Evolutionary conservation across 805 yeast genomes (phyloP).

Genomic region (Candida peoriensis): DNA sequence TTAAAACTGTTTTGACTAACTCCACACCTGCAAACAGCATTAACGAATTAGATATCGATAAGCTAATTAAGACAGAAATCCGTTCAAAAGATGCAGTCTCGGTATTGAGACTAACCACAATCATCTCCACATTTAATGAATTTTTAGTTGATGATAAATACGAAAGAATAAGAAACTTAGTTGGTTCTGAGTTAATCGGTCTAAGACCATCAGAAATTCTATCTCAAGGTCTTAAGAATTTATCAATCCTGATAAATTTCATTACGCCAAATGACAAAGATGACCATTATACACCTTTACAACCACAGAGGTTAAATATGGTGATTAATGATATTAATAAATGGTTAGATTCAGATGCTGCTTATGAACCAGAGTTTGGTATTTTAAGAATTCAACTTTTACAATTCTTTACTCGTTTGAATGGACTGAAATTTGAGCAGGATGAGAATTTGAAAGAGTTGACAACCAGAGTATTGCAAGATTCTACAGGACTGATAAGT

Average conservation of each 20-base stretch:
- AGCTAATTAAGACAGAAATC: conserved; percentile 29
- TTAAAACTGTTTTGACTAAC: conserved; percentile 31
- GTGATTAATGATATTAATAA: conserved; percentile 43
- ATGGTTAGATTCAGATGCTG: conserved; percentile 60
- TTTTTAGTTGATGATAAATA: conserved; percentile 32
- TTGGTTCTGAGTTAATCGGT: conserved; percentile 65
- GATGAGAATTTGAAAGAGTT: conserved; percentile 34
- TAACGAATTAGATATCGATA: conserved; percentile 24
- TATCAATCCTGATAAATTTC: conserved; percentile 43
- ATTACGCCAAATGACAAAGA: conserved; percentile 26
- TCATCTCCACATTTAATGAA: conserved; percentile 31
- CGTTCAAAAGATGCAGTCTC: conserved; percentile 29
- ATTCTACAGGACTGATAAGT: conserved; percentile 38
- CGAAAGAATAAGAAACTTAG: conserved; percentile 51
- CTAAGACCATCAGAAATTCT: conserved; percentile 38
- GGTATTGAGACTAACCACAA: conserved; percentile 24
- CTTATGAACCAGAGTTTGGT: conserved; percentile 52
- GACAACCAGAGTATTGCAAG: conserved; percentile 34
- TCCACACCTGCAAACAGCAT: conserved; percentile 12
- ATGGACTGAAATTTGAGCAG: conserved; percentile 13
- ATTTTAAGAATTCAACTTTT: conserved; percentile 47
- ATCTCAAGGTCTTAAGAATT: conserved; percentile 37
- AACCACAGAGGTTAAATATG: conserved; percentile 63
- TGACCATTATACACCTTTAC: conserved; percentile 38
- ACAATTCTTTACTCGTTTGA: conserved; percentile 34